A percentile compares a stretch with the other conserved stretches of the same genome.
Evolutionary conservation across 2,329 filamentous ascomycete genomes (phyloP).

Genomic region (Penicillium sp.): DNA sequence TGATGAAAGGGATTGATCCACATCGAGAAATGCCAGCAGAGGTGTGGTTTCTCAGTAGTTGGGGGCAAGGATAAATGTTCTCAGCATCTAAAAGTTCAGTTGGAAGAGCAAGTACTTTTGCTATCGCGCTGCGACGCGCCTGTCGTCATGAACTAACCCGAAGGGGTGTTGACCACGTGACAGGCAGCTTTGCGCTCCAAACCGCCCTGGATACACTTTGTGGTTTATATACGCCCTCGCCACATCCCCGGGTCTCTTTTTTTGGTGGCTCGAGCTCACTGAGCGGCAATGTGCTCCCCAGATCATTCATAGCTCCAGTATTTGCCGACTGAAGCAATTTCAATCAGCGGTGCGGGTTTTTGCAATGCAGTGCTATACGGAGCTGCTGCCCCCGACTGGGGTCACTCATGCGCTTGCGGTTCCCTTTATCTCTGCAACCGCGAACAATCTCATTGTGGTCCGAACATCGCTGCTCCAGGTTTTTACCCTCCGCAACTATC

Average conservation of each 20-base stretch:
- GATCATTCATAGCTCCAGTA: neutral
- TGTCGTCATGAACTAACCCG: conserved; percentile 21
- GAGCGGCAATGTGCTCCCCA: neutral
- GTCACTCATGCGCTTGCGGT: conserved; percentile 83
- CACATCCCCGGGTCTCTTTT: neutral
- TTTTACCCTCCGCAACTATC: conserved; percentile 66
- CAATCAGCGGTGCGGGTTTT: conserved; percentile 1
- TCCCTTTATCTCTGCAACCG: conserved; percentile 70
- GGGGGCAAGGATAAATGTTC: too few relatives aligned
- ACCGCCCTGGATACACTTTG: conserved; percentile 8
- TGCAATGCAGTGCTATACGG: conserved; percentile 93
- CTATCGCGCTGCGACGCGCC: conserved; percentile 8
- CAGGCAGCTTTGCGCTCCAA: neutral
- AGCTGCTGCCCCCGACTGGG: conserved; percentile 89
- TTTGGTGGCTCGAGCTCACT: neutral
- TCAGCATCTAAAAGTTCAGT: too few relatives aligned
- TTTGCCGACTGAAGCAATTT: conserved; percentile 4
- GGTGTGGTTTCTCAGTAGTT: too few relatives aligned
- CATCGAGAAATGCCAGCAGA: conserved; percentile 18
- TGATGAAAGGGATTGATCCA: conserved; percentile 31
- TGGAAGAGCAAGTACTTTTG: too few relatives aligned
- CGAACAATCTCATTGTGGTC: conserved; percentile 83
- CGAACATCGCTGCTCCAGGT: conserved; percentile 92
- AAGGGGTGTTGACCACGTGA: conserved; percentile 16
- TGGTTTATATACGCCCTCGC: neutral